Percentiles rank a stretch among this genome's conserved stretches.
Conservation (phyloP, 176 grass and related monocot genomes). For the Puccinellia tenuiflora region DNA sequence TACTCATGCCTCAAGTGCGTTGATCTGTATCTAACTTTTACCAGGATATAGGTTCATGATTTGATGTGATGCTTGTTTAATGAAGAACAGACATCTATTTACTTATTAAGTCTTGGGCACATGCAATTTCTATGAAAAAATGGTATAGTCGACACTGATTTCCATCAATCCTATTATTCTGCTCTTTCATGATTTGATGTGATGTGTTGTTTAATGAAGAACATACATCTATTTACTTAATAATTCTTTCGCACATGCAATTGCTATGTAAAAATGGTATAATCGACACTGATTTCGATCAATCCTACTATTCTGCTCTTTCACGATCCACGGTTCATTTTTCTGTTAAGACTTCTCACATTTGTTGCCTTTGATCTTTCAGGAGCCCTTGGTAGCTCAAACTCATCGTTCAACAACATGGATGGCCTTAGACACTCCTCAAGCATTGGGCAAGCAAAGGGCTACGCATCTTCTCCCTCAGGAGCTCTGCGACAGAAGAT, state of each 20-base stretch:
- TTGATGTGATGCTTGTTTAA: not conserved
- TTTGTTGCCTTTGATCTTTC: not conserved
- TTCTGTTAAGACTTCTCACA: not conserved
- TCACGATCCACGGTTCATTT: not conserved
- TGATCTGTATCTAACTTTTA: not conserved
- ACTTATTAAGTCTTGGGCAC: not conserved
- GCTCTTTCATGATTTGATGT: not conserved
- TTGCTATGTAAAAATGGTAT: not conserved
- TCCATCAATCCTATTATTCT: not conserved
- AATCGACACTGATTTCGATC: not conserved
- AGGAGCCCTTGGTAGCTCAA: conserved; percentile 30
- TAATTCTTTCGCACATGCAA: not conserved
- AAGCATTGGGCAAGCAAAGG: conserved; percentile 23
- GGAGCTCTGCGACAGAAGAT: conserved; percentile 14
- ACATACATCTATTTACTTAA: not conserved
- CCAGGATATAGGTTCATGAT: not conserved
- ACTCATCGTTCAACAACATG: not conserved
- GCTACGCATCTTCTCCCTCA: conserved; percentile 16
- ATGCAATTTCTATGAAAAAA: not conserved
- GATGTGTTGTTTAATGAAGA: not conserved
- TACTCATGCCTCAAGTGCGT: not conserved
- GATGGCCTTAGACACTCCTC: not conserved
- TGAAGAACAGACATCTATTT: not conserved
- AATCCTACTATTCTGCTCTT: not conserved
- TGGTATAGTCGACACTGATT: not conserved